These are phyloP conservation scores for Magnusiomyces fungicola DNA, from an alignment of 1,139 yeast genomes.

Conservation along the genomic window DNA sequence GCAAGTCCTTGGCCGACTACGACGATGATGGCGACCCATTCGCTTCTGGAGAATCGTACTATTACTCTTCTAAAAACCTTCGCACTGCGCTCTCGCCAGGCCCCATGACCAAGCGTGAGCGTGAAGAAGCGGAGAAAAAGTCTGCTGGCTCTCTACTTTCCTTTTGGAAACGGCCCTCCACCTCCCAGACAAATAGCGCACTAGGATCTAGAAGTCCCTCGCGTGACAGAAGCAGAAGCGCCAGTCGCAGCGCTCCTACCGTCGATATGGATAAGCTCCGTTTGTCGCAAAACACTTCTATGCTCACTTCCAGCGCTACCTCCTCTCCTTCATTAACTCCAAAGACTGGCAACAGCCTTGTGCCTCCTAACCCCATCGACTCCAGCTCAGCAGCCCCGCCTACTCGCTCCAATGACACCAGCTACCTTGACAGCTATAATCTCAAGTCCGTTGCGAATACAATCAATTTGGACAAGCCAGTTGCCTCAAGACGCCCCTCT, in stretches of 20 bases:
- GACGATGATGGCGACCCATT: constrained; percentile 15
- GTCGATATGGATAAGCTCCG: background rate
- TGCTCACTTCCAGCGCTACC: background rate
- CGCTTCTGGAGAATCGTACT: constrained; percentile 11
- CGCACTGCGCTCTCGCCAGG: constrained; percentile 4
- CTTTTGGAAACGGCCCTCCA: constrained; percentile 2
- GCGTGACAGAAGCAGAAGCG: background rate
- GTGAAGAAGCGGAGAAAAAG: background rate
- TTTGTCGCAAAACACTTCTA: background rate
- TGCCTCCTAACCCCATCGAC: background rate
- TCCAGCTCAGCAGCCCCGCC: background rate
- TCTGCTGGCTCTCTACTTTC: background rate
- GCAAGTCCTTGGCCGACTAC: constrained; percentile 1
- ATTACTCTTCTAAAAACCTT: constrained; percentile 12
- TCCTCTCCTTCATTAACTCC: background rate
- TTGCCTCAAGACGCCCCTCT: background rate
- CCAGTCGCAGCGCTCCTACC: background rate
- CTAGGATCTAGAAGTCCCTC: background rate
- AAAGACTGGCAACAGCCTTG: background rate
- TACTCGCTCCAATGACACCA: background rate
- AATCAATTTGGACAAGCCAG: background rate
- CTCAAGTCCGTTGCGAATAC: background rate
- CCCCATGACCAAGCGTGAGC: constrained; percentile 2
- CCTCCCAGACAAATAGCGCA: background rate
- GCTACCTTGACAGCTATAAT: background rate